Base-by-base conservation (phyloP, 345 rosid genomes). In the Moricandia arvensis region DNA sequence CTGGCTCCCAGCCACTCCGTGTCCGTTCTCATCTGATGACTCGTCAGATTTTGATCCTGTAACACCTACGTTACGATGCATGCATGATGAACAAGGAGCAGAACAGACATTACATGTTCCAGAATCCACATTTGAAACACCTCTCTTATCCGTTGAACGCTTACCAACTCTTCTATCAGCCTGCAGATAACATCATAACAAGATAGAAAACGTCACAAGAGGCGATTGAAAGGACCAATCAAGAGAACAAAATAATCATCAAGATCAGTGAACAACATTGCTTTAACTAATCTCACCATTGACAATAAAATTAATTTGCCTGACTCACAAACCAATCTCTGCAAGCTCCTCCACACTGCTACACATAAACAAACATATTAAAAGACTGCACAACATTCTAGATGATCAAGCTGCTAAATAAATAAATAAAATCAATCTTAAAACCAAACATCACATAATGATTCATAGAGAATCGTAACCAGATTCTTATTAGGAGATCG, bases 31-130 rank as follows among this genome's bases (percentile, higher is more conserved):
- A 83, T 90, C 93, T 11, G 88, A 89, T 73, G 69, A 84, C 75
- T 84, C 95, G 3, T 80, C 86, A 49, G 41, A 81, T 82, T 88
- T 87, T 26, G 83, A 83, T 59, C 82, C 89, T 80, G 83, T 81
- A 59, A 63, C 74, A 68, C 78, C 74, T 17, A 67, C 51, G 68
- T 80, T 83, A 75, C 78, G 86, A 74, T 90, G 96, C 91, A 84
- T 89, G 71, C 97, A 91, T 57, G 95, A 91, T 55, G 91, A 89
- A 85, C 96, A 86, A 81, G 94, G 89, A 80, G 95, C 85, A 43
- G 81, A 90, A 80, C 92, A 89, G 45, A 86, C 88, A 80, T 85
- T 88, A 75, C 93, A 87, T 69, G 88, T 92, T 80, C 97, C 97
- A 71, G 90, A 85, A 75, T 89, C 87, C 61, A 58, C 69, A 68